These are phyloP conservation scores for Hypoxylon intermedium DNA, from an alignment of 495 filamentous ascomycete genomes.

Conservation along the genomic window DNA sequence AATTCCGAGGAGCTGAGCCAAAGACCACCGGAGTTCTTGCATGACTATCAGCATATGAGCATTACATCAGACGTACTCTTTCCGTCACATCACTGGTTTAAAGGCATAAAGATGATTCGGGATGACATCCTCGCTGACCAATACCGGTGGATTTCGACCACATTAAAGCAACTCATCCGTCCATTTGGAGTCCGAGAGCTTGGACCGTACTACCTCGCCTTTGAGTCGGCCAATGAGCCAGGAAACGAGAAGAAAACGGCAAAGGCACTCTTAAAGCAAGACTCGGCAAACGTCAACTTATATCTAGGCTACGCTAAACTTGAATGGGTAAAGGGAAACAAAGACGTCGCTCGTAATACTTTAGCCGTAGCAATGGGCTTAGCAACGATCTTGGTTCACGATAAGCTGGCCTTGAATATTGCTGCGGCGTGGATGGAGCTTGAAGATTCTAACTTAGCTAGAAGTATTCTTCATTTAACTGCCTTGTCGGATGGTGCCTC, in stretches of 20 bases:
- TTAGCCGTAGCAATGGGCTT: constrained; percentile 57
- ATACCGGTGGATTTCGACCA: constrained; percentile 57
- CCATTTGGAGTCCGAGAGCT: constrained; percentile 56
- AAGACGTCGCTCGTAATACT: constrained; percentile 65
- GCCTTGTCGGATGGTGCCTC: constrained; percentile 6
- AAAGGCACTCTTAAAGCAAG: constrained; percentile 73
- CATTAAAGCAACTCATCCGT: constrained; percentile 63
- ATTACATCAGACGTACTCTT: constrained; percentile 50
- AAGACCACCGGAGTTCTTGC: constrained; percentile 46
- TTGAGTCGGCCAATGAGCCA: constrained; percentile 66
- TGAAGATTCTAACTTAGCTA: constrained; percentile 50
- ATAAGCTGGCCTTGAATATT: constrained; percentile 21
- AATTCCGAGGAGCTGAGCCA: constrained; percentile 35
- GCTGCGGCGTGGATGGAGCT: constrained; percentile 70
- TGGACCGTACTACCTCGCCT: constrained; percentile 74
- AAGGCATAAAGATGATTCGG: constrained; percentile 42
- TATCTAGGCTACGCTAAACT: constrained; percentile 83
- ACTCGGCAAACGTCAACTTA: constrained; percentile 67
- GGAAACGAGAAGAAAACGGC: constrained; percentile 70
- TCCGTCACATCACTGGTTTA: constrained; percentile 47
- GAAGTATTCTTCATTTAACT: constrained; percentile 58
- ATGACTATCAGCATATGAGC: constrained; percentile 43
- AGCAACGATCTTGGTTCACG: constrained; percentile 15
- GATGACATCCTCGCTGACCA: constrained; percentile 32
- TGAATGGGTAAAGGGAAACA: constrained; percentile 65